Evolutionary conservation across 768 basidiomycete genomes (phyloP), one percentile per base, ranked within the genome.

Genomic region (Mycena olivaceomarginata): DNA sequence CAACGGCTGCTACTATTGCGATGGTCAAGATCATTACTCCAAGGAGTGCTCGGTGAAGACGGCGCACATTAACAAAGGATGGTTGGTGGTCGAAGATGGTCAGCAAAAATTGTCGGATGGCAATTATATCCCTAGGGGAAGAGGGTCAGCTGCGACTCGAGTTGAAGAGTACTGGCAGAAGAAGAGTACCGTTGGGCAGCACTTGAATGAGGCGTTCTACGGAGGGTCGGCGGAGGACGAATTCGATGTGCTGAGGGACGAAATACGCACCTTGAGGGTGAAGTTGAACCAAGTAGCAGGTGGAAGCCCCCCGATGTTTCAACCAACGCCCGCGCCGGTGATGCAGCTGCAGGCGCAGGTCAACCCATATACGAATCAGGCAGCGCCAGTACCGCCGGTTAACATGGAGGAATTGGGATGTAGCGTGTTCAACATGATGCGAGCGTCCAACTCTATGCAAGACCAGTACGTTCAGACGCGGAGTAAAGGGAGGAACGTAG

Each of bases 121-220:
- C 1, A 45, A 37, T 11, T 66, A 20, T 12, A 65, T 73, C 66
- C 72, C 72, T 4, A n/a, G 40, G 37, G 72, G 72, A 0, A 15
- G 6, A 0, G 72, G 72, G 0, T 9, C 72, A 16, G 7, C 62
- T 0, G 64, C 72, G 39, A 6, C 15, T 2, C 22, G 62, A 12
- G 70, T 72, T 31, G 70, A 72, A n/a, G 62, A 63, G 43, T 72
- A 72, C 20, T 73, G 63, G 72, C 64, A 66, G 25, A 13, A 8
- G 9, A 66, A 66, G 22, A 8, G 64, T 9, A 12, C 45, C 2
- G 25, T 8, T 5, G 64, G 64, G 2, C 64, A 66, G 15, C 64
- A 66, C 22, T 13, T 66, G 0, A 4, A 66, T 37, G n/a, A 11
- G 22, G 39, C 31, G 5, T 66, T 31, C 31, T 66, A 46, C 31